These are phyloP conservation scores for Fusarium longipes DNA, from an alignment of 2,329 filamentous ascomycete genomes.

Conservation along the genomic window DNA sequence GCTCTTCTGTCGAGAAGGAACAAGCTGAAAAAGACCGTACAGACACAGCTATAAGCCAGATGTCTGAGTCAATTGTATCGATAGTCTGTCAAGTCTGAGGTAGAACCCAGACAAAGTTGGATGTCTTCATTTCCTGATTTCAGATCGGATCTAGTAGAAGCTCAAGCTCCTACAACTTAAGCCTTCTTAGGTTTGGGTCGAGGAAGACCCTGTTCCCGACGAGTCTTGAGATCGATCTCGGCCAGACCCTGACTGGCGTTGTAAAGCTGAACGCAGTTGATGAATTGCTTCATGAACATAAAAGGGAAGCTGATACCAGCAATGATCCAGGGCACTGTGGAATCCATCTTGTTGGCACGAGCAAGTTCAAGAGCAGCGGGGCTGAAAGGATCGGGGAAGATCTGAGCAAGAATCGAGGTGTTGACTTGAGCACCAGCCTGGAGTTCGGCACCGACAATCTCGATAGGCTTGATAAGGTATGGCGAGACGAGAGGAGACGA, in stretches of 20 bases:
- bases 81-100: not conserved
- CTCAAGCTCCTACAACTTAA: constrained; percentile 24
- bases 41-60: constrained; percentile 13
- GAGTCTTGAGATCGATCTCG: constrained; percentile 82
- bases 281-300: constrained; percentile 91
- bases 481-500: constrained; percentile 90
- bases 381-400: constrained; percentile 91
- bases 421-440: constrained; percentile 76
- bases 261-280: constrained; percentile 93
- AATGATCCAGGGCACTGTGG: constrained; percentile 74
- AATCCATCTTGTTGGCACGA: constrained; percentile 92
- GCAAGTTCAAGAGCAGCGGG: constrained; percentile 93
- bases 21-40: constrained; percentile 33
- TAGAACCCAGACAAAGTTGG: not conserved
- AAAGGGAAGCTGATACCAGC: constrained; percentile 83
- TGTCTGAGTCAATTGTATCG: constrained; percentile 15
- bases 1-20: constrained; percentile 15
- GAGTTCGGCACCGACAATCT: constrained; percentile 64
- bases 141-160: not conserved
- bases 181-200: constrained; percentile 54
- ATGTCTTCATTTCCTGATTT: not conserved
- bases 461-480: constrained; percentile 75
- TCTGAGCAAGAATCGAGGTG: constrained; percentile 74
- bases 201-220: constrained; percentile 65
- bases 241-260: constrained; percentile 93